phyloP scores from a whole-genome alignment of 768 basidiomycete species.

The Russula vinacea region DNA sequence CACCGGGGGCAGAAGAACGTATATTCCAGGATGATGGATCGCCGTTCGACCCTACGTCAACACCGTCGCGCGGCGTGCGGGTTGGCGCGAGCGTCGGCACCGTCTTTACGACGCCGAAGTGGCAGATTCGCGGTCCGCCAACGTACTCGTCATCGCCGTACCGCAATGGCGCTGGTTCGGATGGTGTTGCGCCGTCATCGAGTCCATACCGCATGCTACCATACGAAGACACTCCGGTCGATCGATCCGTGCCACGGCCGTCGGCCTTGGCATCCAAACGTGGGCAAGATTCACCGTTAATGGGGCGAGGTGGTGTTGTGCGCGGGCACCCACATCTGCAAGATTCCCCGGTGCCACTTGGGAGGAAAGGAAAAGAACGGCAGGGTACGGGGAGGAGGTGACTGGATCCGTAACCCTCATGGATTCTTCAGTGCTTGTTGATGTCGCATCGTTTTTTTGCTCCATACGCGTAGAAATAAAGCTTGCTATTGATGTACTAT shows the following conservation, averaged over 20 bases:
- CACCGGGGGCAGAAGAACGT: constrained; percentile 28
- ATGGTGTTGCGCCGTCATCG: neutral
- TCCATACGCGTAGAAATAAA: constrained; percentile 18
- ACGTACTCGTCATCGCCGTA: constrained; percentile 15
- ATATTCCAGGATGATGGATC: constrained; percentile 46
- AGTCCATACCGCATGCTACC: constrained; percentile 9
- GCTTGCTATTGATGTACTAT: constrained; percentile 18
- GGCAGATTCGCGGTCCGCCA: constrained; percentile 17
- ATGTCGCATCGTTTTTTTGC: neutral
- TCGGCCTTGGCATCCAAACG: constrained; percentile 17
- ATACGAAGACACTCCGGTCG: constrained; percentile 23
- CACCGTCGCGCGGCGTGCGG: constrained; percentile 73
- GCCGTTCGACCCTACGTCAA: constrained; percentile 75
- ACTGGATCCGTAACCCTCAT: neutral
- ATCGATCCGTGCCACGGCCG: constrained; percentile 16
- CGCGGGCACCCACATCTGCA: constrained; percentile 2
- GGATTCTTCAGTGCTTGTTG: neutral
- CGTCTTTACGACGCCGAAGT: constrained; percentile 28
- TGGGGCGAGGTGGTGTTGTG: constrained; percentile 2
- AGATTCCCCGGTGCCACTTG: constrained; percentile 17
- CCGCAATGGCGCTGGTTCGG: neutral
- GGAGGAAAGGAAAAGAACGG: constrained; percentile 25
- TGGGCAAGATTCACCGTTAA: constrained; percentile 17
- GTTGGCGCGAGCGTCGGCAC: constrained; percentile 21
- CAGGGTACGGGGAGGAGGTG: constrained; percentile 19